Evolutionary conservation across 352 stramenopile genomes (phyloP), one percentile per base, ranked within the genome.

Genomic region (Phytophthora melonis): DNA sequence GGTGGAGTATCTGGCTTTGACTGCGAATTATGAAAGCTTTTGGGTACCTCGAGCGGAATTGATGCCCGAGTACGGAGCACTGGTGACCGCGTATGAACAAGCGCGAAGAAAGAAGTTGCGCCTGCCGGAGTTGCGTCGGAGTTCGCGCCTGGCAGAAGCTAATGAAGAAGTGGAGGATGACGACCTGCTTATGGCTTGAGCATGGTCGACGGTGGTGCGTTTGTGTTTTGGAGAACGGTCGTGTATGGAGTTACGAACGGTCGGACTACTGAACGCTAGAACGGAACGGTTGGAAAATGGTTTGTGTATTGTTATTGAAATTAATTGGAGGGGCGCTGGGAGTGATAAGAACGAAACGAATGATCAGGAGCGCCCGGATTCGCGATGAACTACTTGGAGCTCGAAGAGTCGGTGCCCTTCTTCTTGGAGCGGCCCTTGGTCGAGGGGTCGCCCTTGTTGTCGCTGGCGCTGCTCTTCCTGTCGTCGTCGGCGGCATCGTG

Each of bases 1-100:
- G 0, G 19, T 52, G 9, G 27, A 59, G 6, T 66, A 66, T 18
- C 6, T 66, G 5, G 47, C 6, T 0, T 14, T 66, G 13, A 16
- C 60, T 10, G 32, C 36, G 1, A 67, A 41, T n/a, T 67, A 59
- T 47, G 60, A 67, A 5, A 67, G 30, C 1, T 67, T 67, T 21
- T 60, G 49, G 49, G 11, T 60, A 1, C 18, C 61, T 1, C 3
- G 47, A 0, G 39, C 2, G 16, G 39, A n/a, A 14, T 19, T 47
- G 16, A 47, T 47, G 39, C 39, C 39, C 11, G 39, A 47, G 39
- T 47, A n/a, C n/a, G n/a, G n/a, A n/a, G n/a, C n/a, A n/a, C n/a
- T n/a, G n/a, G n/a, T n/a, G n/a, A n/a, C n/a, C n/a, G n/a, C n/a
- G n/a, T n/a, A n/a, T n/a, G n/a, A n/a, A n/a, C n/a, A n/a, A n/a